Percentiles rank a stretch among this genome's conserved stretches.
phyloP scores from a whole-genome alignment of 2,329 filamentous ascomycete genomes.

The Sordariomycetes sp. region DNA sequence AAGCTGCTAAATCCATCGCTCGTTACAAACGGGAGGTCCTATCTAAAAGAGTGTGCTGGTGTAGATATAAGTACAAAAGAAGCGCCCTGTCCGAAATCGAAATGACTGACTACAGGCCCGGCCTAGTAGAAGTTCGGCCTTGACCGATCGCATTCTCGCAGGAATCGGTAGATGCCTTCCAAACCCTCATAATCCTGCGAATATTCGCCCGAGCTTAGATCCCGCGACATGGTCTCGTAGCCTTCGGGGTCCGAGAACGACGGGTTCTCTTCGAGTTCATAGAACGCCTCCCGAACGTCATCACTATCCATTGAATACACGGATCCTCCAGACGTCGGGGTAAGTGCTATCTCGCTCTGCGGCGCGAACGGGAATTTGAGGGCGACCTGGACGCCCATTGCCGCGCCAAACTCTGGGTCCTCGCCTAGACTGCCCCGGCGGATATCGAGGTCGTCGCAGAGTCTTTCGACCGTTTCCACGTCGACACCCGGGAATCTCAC shows the following conservation, averaged over 20 bases:
- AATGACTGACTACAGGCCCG: not conserved
- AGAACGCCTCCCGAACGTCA: slow-evolving; percentile 23
- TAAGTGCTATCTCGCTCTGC: slow-evolving; percentile 17
- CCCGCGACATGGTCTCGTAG: slow-evolving; percentile 36
- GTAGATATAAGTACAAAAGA: not conserved
- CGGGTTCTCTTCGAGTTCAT: slow-evolving; percentile 29
- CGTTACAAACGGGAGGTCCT: not conserved
- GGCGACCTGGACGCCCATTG: slow-evolving; percentile 57
- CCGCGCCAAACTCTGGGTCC: slow-evolving; percentile 58
- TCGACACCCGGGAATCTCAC: slow-evolving; percentile 90
- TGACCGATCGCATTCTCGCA: slow-evolving; percentile 41
- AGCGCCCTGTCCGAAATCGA: not conserved
- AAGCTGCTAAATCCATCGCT: not conserved
- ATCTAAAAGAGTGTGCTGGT: not conserved
- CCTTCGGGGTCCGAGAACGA: slow-evolving; percentile 34
- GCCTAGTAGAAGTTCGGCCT: not conserved
- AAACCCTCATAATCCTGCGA: slow-evolving; percentile 39
- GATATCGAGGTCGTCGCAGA: slow-evolving; percentile 82
- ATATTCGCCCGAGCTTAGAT: slow-evolving; percentile 25
- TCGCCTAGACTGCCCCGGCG: slow-evolving; percentile 66
- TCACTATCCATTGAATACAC: slow-evolving; percentile 28
- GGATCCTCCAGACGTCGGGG: slow-evolving; percentile 32
- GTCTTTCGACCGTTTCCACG: slow-evolving; percentile 61
- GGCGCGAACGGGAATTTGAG: slow-evolving; percentile 82
- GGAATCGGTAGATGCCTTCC: slow-evolving; percentile 42